Conservation (phyloP, 345 rosid genomes). For the Arabidopsis thaliana region DNA sequence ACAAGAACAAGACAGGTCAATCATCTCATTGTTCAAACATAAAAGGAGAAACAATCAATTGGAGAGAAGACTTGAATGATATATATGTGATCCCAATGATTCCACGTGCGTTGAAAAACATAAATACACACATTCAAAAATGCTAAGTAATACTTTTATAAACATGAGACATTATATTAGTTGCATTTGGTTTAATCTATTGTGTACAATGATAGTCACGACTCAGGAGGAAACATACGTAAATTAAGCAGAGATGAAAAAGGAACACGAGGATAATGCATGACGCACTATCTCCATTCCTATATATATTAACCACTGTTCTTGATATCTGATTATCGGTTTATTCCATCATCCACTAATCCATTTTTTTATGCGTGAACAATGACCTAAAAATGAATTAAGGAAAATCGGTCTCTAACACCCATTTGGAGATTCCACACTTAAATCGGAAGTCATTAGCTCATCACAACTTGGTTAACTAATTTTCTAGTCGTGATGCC, state of each 20-base stretch:
- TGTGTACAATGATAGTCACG: constrained; percentile 28
- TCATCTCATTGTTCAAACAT: constrained; percentile 13
- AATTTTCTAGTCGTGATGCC: background rate
- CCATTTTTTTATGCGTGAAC: background rate
- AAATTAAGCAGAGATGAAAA: constrained; percentile 12
- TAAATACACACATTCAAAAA: constrained; percentile 2
- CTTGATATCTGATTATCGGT: constrained; percentile 30
- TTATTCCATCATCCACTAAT: constrained; percentile 39
- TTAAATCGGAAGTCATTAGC: no score
- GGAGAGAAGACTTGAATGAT: constrained; percentile 30
- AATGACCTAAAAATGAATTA: background rate
- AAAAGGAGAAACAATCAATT: constrained; percentile 31
- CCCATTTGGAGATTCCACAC: no score
- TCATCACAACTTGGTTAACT: background rate
- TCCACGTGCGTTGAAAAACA: constrained; percentile 35
- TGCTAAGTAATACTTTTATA: background rate
- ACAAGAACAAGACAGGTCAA: constrained; percentile 34
- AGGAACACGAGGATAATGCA: constrained; percentile 43
- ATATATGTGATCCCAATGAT: constrained; percentile 37
- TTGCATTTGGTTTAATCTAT: constrained; percentile 18
- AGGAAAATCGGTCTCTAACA: no score
- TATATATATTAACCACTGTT: constrained; percentile 24
- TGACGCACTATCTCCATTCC: constrained; percentile 46
- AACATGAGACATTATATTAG: background rate
- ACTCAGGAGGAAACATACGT: constrained; percentile 17